Base-by-base conservation (phyloP, 2,329 filamentous ascomycete species). In the Pseudogymnoascus sp. region DNA sequence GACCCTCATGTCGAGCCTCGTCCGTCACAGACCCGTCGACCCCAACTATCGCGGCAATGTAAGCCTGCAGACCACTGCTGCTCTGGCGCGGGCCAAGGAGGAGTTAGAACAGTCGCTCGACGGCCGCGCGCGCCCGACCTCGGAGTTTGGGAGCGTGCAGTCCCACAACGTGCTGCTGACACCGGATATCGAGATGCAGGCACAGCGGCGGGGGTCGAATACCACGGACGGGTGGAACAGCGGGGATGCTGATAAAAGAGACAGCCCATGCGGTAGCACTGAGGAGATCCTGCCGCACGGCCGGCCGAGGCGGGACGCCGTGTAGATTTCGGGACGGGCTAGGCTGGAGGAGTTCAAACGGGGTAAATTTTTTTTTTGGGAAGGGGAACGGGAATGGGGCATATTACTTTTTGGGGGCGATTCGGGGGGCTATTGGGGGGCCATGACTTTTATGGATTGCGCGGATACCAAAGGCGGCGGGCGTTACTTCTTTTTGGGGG, bases 401-500 rank as follows among this genome's bases (percentile, higher is more conserved):
- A 52, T 52, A 52, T 30, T 52, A 52, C 14, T 52, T 52, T 45
- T 45, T 45, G 41, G 41, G 14, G n/a, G 36, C 36, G 36, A 39
- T 39, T 39, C 22, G 5, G 42, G 23, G 23, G 45, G 14, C 14
- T 9, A 52, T 52, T 30, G 9, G 23, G 14, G 23, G 45, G 23
- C 25, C n/a, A 52, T 52, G 45, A 52, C 23, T 52, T 52, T 52
- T 42, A 52, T 28, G 45, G 42, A 52, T 52, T 52, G 11, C 14
- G 45, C 45, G 45, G 45, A 52, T 52, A 52, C 45, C 45, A 52
- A 52, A 30, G 23, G 45, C 45, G 45, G 45, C 45, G 45, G 45
- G 45, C 45, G 45, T 52, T 52, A 52, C 23, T 30, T 52, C 14
- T 30, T 52, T 52, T 52, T 30, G 3, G 14, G 42, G 11, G 41